Percentiles rank a stretch among this genome's conserved stretches.
These are phyloP conservation scores for Sporothrix brunneoviolacea DNA, from an alignment of 2,329 filamentous ascomycete species.

Conservation along the genomic window DNA sequence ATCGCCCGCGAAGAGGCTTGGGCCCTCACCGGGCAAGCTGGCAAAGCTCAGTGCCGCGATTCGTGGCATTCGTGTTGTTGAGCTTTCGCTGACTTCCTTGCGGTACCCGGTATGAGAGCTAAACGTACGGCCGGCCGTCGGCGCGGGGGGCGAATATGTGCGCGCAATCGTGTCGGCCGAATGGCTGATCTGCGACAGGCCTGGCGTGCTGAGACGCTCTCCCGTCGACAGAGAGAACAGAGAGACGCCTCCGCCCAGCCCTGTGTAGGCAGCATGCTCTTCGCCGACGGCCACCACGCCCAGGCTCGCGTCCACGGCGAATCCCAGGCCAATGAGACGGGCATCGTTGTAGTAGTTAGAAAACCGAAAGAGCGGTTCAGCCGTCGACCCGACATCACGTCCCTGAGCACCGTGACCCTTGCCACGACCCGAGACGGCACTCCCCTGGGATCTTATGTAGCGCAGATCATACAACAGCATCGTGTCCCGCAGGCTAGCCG, in stretches of 20 bases:
- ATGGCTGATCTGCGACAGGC: constrained; percentile 18
- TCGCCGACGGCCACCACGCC: constrained; percentile 48
- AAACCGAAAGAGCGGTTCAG: constrained; percentile 40
- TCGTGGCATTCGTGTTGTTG: not conserved
- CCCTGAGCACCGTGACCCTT: too few species aligned
- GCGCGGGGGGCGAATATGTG: not conserved
- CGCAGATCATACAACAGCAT: constrained; percentile 54
- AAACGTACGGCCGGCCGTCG: not conserved
- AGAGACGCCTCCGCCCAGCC: constrained; percentile 41
- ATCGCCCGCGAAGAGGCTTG: constrained; percentile 42
- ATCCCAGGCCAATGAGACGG: constrained; percentile 28
- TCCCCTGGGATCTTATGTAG: constrained; percentile 23
- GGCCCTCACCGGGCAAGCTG: constrained; percentile 36
- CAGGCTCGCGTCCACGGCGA: constrained; percentile 46
- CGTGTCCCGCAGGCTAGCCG: constrained; percentile 41
- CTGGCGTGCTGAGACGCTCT: constrained; percentile 26
- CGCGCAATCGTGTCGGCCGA: not conserved
- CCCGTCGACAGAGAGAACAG: constrained; percentile 47
- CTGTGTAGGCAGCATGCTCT: constrained; percentile 20
- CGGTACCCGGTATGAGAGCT: not conserved
- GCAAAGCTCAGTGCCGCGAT: constrained; percentile 40
- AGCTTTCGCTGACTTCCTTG: too few species aligned
- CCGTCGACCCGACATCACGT: constrained; percentile 14
- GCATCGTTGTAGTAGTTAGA: constrained; percentile 43
- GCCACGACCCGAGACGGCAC: not conserved